Conservation (phyloP, 2,329 filamentous ascomycete species). For the Tolypocladium guangdongense region DNA sequence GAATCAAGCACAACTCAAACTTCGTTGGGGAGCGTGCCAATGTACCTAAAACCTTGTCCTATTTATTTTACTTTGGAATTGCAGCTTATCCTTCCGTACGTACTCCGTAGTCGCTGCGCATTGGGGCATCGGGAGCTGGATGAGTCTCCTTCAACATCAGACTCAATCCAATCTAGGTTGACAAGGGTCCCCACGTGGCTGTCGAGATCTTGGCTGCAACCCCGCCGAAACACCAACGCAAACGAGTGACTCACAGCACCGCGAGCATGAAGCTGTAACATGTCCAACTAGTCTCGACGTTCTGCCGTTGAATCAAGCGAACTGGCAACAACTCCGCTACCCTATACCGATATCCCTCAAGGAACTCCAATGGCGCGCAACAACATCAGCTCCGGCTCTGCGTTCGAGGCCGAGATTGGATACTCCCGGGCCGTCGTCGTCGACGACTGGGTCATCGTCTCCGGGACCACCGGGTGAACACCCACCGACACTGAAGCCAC, state of each 20-base stretch:
- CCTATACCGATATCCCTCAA: neutral
- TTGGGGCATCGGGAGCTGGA: neutral
- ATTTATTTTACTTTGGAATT: neutral
- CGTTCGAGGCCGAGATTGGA: slow-evolving; percentile 41
- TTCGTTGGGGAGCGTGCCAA: neutral
- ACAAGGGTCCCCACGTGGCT: neutral
- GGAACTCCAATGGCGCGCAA: slow-evolving; percentile 18
- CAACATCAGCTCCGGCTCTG: slow-evolving; percentile 37
- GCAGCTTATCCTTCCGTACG: neutral
- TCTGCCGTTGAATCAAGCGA: neutral
- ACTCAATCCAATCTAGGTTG: neutral
- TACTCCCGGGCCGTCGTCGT: slow-evolving; percentile 43
- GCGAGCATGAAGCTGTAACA: too few relatives aligned
- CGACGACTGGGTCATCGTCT: slow-evolving; percentile 41
- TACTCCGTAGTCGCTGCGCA: neutral
- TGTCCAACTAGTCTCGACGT: neutral
- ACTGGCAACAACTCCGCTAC: neutral
- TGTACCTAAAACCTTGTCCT: neutral
- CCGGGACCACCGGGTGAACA: slow-evolving; percentile 41
- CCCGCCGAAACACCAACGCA: too few relatives aligned
- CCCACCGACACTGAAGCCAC: neutral
- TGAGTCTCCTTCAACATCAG: neutral
- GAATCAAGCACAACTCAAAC: neutral
- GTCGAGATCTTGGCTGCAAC: neutral
- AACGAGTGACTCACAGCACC: neutral